Evolutionary conservation across 139 green algal genomes (phyloP), one percentile per base, ranked within the genome.

Genomic region (Closterium sp.): DNA sequence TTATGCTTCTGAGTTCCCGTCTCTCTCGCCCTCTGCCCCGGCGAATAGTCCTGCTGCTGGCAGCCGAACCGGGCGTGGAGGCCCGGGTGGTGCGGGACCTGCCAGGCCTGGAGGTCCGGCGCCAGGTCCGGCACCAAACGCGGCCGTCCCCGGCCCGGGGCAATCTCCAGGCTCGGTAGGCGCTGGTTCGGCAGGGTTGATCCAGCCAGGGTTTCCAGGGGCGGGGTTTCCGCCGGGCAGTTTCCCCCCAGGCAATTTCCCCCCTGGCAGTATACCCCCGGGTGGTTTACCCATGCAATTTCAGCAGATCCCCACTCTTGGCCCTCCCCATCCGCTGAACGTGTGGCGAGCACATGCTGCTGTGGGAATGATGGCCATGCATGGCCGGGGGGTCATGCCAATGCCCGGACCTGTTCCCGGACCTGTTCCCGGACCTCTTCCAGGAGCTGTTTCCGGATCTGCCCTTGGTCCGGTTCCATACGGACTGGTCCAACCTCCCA

Each of bases 1-100:
- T 2, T 93, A 93, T 30, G 84, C 93, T 27, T 45, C 91, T 2
- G 91, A 93, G 30, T 93, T 93, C 88, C 91, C 91, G 13, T 34
- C 62, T 4, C 87, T 93, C 27, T 30, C 28, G 19, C 85, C 85
- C 27, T 30, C 85, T 87, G 85, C 85, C 7, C 28, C 85, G 9
- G 22, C 85, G 19, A 31, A 30, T 87, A 7, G 0, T 32, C 7
- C 85, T 87, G 85, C 85, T 28, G 85, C 85, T 87, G 85, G 28
- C 10, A 87, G 32, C 28, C 85, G 28, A 87, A 31, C 85, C n/a
- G 85, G 28, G 10, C 28, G 85, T 30, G 85, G 28, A 87, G n/a
- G 85, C 28, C 28, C 28, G 28, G 28, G 24, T 31, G 85, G 28
- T 9, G 85, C 19, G 2, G 85, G 85, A 30, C 85, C 28, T 87